Evolutionary conservation across 495 filamentous ascomycete species (phyloP), one percentile per base, ranked within the genome.

Genomic region (Xylaria longipes): DNA sequence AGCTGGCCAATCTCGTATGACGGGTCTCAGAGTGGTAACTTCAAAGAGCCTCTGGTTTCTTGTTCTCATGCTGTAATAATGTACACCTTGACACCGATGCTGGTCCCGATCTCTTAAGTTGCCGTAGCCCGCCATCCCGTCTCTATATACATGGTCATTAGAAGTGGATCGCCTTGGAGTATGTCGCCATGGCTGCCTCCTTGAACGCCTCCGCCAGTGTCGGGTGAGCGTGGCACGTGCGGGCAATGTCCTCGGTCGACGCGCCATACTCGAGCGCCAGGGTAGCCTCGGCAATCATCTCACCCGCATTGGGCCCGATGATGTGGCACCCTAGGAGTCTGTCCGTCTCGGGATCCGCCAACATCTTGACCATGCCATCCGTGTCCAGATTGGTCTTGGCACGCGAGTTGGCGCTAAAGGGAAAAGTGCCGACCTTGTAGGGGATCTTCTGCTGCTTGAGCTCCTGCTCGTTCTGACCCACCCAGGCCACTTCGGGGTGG

Each of bases 361-460:
- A 86, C 85, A 99, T 97, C 90, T 99, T 99, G 74, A 99, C 96
- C 81, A 97, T 84, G 75, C 96, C 96, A 65, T 99, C 96, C 22
- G 94, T 94, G 78, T 99, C 96, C 65, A 97, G 87, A 87, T 98
- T 99, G 80, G 96, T 99, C 91, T 98, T 99, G 73, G 96, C 96
- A 78, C 97, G 89, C 58, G 93, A 96, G 88, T 99, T 99, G 83
- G 96, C 96, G 79, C 89, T 91, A 88, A 99, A 99, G 75, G 96
- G 96, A 90, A 99, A 99, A 43, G 89, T 89, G 81, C 96, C 96
- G 78, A 93, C 84, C 75, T 91, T 92, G 90, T 97, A 98, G 82
- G 93, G 92, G 82, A 97, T 87, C 72, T 92, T 93, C 60, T 92
- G 87, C 72, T 90, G 90, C 89, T 98, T 97, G 68, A 98, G 85